Base-by-base conservation (phyloP, 345 rosid species). In the Lepidium didymum region DNA sequence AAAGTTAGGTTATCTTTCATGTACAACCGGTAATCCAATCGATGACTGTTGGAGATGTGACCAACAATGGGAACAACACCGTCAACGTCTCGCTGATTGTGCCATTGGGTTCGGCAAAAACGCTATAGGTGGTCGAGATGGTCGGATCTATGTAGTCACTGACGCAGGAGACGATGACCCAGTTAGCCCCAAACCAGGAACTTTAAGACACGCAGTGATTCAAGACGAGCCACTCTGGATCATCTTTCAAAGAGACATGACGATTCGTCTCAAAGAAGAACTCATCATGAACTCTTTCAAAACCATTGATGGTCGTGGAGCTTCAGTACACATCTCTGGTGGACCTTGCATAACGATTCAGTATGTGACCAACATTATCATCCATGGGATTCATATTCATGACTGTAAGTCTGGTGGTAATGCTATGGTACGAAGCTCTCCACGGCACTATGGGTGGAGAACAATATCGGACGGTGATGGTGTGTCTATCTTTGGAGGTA, bases 11-110 rank as follows among this genome's bases (percentile, higher is more conserved):
- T 85, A 81, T 40, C 75, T 87, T 27, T 89, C 96, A 9, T 86
- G 96, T 27, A 81, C 83, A 1, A 86, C 88, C 1, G 96, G 91
- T 1, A 89, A 89, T 62, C 96, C 96, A 4, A 82, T 87, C 16
- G 96, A 89, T 23, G 93, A 89, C 62, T 89, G 96, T 70, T 89
- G 93, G 96, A 42, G 96, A n/a, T 89, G 92, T 62, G 96, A 89
- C 79, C 86, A 93, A 44, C 62, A 85, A 34, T 89, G 96, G 93
- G 85, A 85, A 74, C 69, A 61, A 53, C 81, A 87, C 77, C 79
- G 93, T 8, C 89, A 84, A 54, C 76, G 87, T 42, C 79, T 87
- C 2, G 96, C 96, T 0, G 89, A 89, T 27, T 89, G 96, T 44
- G 90, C 80, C 10, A 89, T 89, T 38, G 92, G 96, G 13, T 89